phyloP scores from a whole-genome alignment of 148 eudicot species.

The Silene latifolia region DNA sequence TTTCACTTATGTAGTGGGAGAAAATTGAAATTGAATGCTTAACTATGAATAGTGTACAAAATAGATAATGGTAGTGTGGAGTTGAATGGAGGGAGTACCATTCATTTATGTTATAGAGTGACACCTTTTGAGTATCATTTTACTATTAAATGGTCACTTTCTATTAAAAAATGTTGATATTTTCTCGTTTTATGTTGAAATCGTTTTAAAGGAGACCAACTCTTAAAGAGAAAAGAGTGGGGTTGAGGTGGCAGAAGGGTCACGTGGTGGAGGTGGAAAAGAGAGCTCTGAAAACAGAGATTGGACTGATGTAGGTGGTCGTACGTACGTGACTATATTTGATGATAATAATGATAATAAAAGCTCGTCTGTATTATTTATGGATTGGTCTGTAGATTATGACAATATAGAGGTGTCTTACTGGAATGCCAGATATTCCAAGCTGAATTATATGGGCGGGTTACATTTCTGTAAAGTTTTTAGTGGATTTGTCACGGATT shows the following conservation, averaged over 20 bases:
- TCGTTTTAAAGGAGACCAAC: no score
- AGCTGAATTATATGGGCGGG: neutral
- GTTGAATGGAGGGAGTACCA: no score
- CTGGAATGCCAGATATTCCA: neutral
- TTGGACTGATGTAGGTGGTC: neutral
- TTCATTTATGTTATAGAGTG: no score
- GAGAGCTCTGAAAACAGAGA: slow-evolving; percentile 15
- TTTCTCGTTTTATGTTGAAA: no score
- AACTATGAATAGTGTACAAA: no score
- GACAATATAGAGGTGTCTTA: neutral
- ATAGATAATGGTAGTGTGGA: no score
- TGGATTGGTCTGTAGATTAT: neutral
- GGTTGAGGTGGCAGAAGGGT: slow-evolving; percentile 15
- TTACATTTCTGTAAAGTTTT: no score
- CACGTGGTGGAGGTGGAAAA: slow-evolving; percentile 36
- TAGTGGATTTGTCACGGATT: neutral
- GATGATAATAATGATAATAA: neutral
- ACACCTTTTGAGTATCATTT: no score
- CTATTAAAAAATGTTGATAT: no score
- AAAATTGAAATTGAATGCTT: no score
- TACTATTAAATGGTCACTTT: no score
- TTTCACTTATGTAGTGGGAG: no score
- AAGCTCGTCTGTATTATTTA: neutral
- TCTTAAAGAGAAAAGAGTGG: neutral
- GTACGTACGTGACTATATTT: slow-evolving; percentile 8